Conservation (phyloP, 139 green algal genomes). For the Penium margaritaceum region DNA sequence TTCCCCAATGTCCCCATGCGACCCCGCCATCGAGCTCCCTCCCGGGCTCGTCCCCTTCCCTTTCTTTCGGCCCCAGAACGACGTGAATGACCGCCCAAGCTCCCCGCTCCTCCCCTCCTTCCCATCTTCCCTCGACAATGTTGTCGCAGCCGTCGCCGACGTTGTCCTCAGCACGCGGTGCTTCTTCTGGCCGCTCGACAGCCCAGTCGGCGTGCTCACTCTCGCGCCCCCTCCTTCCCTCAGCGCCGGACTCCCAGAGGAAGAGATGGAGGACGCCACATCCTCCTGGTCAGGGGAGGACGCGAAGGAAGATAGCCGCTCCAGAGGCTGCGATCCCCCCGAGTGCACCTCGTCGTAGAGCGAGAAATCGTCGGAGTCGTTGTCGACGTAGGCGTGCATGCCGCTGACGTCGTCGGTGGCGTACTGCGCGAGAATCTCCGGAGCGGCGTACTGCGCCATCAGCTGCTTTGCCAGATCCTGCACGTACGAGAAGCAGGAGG, state of each 20-base stretch:
- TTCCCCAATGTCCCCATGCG: too few species aligned
- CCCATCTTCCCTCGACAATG: neutral
- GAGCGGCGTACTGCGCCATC: slow-evolving; percentile 19
- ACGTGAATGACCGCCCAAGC: neutral
- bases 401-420: neutral
- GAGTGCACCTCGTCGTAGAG: slow-evolving; percentile 13
- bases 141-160: too few species aligned
- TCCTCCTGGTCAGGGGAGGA: neutral
- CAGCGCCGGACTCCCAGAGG: neutral
- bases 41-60: too few species aligned
- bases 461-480: slow-evolving; percentile 36
- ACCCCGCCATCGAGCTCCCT: too few species aligned
- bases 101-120: neutral
- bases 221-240: neutral
- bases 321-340: neutral
- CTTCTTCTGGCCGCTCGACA: too few species aligned
- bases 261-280: too few species aligned
- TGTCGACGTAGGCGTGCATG: neutral
- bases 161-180: too few species aligned
- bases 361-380: neutral
- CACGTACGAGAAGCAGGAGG: neutral
- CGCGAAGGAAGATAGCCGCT: slow-evolving; percentile 13
- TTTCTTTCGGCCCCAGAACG: too few species aligned
- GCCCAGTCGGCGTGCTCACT: neutral
- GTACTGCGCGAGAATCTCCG: slow-evolving; percentile 3